Evolutionary conservation across 2,329 filamentous ascomycete genomes (phyloP), one percentile per base, ranked within the genome.

Genomic region (Chaetomium globosum): DNA sequence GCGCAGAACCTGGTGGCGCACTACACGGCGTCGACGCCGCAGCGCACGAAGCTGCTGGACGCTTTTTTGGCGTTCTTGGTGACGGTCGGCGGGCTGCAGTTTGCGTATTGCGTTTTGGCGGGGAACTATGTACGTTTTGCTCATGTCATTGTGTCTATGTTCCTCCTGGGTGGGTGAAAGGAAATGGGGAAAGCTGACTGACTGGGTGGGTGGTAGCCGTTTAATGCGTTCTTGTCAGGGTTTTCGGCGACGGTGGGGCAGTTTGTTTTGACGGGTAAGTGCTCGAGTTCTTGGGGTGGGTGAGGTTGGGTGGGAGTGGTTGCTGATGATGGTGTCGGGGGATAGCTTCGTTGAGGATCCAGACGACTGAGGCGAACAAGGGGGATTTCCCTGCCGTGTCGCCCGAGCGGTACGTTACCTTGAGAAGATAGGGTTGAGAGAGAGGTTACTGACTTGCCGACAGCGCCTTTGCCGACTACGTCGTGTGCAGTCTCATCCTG

Each of bases 221-320:
- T 99, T 84, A 99, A 99, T 78, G 95, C 96, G 70, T 99, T 99
- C 82, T 87, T 99, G 36, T 92, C 93, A 36, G 96, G 95, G 56
- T 99, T 99, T 82, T 89, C 87, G 67, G 92, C 94, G 19, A 95
- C 94, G 1, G 94, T 99, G 69, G 95, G 95, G 68, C 95, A 99
- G 77, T 99, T 99, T 77, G 95, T 99, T 68, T 87, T 99, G 72
- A 97, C 95, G 59, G 92, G 92, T 83, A 88, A 75, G 81, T 82
- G 21, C 26, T 26, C 26, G 26, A 19, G 36, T 13, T 12, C 13
- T 13, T 5, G 26, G 19, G 16, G 10, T 21, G 1, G n/a, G n/a
- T 9, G 30, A n/a, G 8, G 21, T 23, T n/a, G 9, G 28, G 10
- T 33, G 43, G 19, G 36, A 28, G 7, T 48, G 46, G 46, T 23